These are phyloP conservation scores for Psilocybe tampanensis DNA, from an alignment of 768 basidiomycete genomes.

Conservation along the genomic window DNA sequence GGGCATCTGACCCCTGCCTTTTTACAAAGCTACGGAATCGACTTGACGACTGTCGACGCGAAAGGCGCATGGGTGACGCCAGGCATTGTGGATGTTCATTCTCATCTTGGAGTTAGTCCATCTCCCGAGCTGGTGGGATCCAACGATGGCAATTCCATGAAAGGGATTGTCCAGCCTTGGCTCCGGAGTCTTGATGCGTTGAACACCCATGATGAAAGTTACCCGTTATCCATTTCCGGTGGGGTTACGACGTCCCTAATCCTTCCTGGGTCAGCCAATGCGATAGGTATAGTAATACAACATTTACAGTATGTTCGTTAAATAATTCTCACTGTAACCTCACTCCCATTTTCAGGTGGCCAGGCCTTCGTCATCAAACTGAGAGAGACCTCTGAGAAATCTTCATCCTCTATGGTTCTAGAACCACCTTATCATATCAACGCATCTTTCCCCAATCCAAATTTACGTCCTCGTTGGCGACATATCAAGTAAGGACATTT, in stretches of 20 bases:
- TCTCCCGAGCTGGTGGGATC: slow-evolving; percentile 55
- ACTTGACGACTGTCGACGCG: slow-evolving; percentile 59
- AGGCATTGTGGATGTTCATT: slow-evolving; percentile 70
- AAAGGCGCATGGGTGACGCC: slow-evolving; percentile 80
- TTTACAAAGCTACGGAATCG: slow-evolving; percentile 30
- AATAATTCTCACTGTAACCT: not conserved
- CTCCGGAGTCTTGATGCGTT: slow-evolving; percentile 76
- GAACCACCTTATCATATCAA: slow-evolving; percentile 74
- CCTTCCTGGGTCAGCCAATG: slow-evolving; percentile 72
- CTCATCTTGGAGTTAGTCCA: slow-evolving; percentile 60
- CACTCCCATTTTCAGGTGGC: slow-evolving; percentile 17
- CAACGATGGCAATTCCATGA: slow-evolving; percentile 56
- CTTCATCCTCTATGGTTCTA: slow-evolving; percentile 72
- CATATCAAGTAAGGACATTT: slow-evolving; percentile 64
- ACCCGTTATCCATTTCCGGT: slow-evolving; percentile 69
- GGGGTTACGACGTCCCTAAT: slow-evolving; percentile 80
- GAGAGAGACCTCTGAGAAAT: slow-evolving; percentile 69
- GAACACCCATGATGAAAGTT: slow-evolving; percentile 81
- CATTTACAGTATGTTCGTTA: no score
- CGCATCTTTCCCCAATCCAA: slow-evolving; percentile 43
- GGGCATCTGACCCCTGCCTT: slow-evolving; percentile 42
- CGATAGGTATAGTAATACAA: slow-evolving; percentile 67
- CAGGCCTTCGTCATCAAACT: slow-evolving; percentile 65
- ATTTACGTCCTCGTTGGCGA: slow-evolving; percentile 61
- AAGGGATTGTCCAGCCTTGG: slow-evolving; percentile 55